Conservation (phyloP, 805 yeast genomes). For the Suhomyces sp. region DNA sequence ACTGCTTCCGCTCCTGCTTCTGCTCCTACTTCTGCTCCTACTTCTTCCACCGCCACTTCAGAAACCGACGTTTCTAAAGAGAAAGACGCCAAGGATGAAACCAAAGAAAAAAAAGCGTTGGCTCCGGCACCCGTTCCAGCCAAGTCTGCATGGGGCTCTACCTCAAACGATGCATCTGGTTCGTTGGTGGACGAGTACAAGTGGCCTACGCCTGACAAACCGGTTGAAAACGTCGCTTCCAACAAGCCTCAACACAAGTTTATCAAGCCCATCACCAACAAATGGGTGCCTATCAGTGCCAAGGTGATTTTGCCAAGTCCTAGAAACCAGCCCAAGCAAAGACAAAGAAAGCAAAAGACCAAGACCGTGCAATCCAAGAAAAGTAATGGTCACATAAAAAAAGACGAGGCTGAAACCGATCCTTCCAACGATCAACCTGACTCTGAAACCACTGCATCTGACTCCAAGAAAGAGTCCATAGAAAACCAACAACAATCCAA, state of each 20-base stretch:
- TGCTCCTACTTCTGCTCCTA: too few species aligned
- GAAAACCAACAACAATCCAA: conserved; percentile 4
- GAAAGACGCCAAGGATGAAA: conserved; percentile 2
- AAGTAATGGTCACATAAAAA: conserved; percentile 5
- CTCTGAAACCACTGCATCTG: background rate
- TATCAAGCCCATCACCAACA: conserved; percentile 40
- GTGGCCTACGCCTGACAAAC: conserved; percentile 43
- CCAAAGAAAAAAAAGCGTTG: conserved; percentile 28
- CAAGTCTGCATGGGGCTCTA: conserved; percentile 41
- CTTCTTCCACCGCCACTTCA: background rate
- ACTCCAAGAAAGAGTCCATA: background rate
- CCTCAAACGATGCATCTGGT: conserved; percentile 8
- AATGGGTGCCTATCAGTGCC: conserved; percentile 46
- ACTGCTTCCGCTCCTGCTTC: too few species aligned
- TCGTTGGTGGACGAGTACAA: conserved; percentile 37
- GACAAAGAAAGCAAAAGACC: conserved; percentile 27
- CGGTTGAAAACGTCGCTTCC: conserved; percentile 14
- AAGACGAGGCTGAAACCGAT: conserved; percentile 5
- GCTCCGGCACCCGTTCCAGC: conserved; percentile 47
- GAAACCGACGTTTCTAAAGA: conserved; percentile 1
- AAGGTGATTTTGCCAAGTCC: conserved; percentile 40
- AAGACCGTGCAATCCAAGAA: conserved; percentile 10
- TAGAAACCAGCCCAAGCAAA: conserved; percentile 26
- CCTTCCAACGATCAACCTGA: background rate
- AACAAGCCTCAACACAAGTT: conserved; percentile 27